Evolutionary conservation across 805 yeast genomes (phyloP).

Genomic region (Metschnikowia lunata): DNA sequence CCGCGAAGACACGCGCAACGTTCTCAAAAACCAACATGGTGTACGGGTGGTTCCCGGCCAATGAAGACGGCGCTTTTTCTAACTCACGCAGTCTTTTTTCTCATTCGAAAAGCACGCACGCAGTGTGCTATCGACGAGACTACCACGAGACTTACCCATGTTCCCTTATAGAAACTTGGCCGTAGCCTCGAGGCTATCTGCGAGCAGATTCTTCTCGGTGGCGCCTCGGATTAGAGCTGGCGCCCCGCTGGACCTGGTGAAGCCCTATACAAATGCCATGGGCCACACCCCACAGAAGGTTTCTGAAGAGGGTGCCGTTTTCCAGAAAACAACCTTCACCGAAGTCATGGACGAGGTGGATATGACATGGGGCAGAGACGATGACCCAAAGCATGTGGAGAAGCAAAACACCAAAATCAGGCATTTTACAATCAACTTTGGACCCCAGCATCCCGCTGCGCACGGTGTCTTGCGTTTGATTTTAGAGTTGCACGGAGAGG

Average conservation of each 20-base stretch:
- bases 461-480: constrained; percentile 88
- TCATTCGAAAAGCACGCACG: neutral
- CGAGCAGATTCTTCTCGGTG: constrained; percentile 17
- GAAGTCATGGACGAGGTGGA: constrained; percentile 44
- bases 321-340: constrained; percentile 41
- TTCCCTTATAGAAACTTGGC: constrained; percentile 17
- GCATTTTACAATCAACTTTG: constrained; percentile 86
- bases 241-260: constrained; percentile 24
- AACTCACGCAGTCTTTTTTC: constrained; percentile 14
- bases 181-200: constrained; percentile 10
- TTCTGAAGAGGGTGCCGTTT: constrained; percentile 28
- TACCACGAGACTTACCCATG: constrained; percentile 7
- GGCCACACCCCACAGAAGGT: constrained; percentile 35
- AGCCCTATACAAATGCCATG: constrained; percentile 35
- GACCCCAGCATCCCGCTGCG: constrained; percentile 94
- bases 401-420: constrained; percentile 57
- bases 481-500: constrained; percentile 84
- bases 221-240: constrained; percentile 15
- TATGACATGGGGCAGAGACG: constrained; percentile 42
- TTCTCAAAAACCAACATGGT: neutral
- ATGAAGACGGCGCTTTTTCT: constrained; percentile 16
- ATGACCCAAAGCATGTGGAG: constrained; percentile 39
- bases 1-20: no score
- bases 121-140: neutral
- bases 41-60: constrained; percentile 17